Evolutionary conservation across 345 rosid genomes (phyloP), one percentile per base, ranked within the genome.

Genomic region (Litchi chinensis): DNA sequence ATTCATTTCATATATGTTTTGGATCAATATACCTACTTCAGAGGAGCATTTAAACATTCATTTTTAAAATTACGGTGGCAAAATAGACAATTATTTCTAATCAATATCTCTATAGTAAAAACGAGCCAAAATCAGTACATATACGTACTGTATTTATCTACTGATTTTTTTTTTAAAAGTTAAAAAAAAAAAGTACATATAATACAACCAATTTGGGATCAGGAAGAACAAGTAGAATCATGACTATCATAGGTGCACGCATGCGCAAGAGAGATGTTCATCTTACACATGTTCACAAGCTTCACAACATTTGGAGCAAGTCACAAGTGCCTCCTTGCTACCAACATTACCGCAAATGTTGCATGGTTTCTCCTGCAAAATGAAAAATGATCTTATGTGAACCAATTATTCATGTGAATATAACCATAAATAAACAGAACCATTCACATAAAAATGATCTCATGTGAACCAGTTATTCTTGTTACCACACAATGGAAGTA

Each of bases 211-310:
- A 50, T 24, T 32, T n/a, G n/a, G 44, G 12, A 64, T 3, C 52
- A 21, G 16, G 40, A 54, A 44, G 32, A 60, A n/a, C 39, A 74
- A 9, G 13, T 3, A 74, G 8, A 15, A 13, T 28, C 10, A 18
- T 8, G 32, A 63, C 44, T 78, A 52, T 75, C 54, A 81, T 18
- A 67, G n/a, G 63, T 39, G 62, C 18, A 68, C 18, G 56, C 56
- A 44, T 54, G 80, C 19, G 50, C 52, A 81, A 60, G 63, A 19
- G 54, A 68, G 0, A 21, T 26, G 60, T 46, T 32, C 68, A 75
- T 78, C 92, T 85, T 88, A 92, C 97, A 81, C 5, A 77, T 90
- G 93, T 65, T 84, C 83, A 64, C 76, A 63, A 48, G 84, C 73
- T 64, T 39, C 70, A 70, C 72, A 21, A 77, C 94, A 89, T 67